Conservation (phyloP, 495 filamentous ascomycete species). For the Penicillium robsamsonii region DNA sequence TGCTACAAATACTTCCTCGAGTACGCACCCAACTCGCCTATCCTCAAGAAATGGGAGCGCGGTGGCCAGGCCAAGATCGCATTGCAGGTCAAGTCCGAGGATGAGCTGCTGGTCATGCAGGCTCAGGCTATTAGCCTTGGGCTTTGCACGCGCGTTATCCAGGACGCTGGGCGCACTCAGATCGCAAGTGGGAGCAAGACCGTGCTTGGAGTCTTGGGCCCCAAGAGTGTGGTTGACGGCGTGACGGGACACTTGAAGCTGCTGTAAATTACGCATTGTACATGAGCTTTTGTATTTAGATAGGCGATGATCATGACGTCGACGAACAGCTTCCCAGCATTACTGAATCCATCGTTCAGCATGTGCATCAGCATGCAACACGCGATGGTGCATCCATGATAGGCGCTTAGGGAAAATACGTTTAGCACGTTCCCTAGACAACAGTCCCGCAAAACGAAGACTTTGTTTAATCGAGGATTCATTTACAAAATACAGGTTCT, state of each 20-base stretch:
- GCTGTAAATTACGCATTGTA: conserved; percentile 49
- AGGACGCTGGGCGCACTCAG: conserved; percentile 96
- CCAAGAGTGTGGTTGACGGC: conserved; percentile 79
- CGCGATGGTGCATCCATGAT: neutral
- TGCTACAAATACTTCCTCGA: conserved; percentile 83
- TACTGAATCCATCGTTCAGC: neutral
- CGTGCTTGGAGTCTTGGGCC: conserved; percentile 85
- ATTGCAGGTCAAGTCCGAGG: conserved; percentile 76
- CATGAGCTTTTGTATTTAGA: conserved; percentile 12
- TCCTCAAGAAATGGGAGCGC: conserved; percentile 83
- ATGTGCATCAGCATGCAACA: neutral
- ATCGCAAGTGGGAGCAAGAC: conserved; percentile 90
- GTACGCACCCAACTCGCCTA: conserved; percentile 53
- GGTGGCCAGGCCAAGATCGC: conserved; percentile 90
- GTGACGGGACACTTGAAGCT: conserved; percentile 89
- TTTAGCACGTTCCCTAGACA: neutral
- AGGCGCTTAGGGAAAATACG: neutral
- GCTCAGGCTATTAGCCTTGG: conserved; percentile 79
- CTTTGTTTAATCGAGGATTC: neutral
- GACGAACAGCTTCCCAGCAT: conserved; percentile 14
- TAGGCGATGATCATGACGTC: conserved; percentile 30
- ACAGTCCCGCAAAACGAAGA: neutral
- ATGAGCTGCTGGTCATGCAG: conserved; percentile 74
- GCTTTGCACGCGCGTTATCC: conserved; percentile 81
- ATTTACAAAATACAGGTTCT: conserved; percentile 5